These are phyloP conservation scores for Pseudogymnoascus verrucosus DNA, from an alignment of 2,329 filamentous ascomycete genomes.

Conservation along the genomic window DNA sequence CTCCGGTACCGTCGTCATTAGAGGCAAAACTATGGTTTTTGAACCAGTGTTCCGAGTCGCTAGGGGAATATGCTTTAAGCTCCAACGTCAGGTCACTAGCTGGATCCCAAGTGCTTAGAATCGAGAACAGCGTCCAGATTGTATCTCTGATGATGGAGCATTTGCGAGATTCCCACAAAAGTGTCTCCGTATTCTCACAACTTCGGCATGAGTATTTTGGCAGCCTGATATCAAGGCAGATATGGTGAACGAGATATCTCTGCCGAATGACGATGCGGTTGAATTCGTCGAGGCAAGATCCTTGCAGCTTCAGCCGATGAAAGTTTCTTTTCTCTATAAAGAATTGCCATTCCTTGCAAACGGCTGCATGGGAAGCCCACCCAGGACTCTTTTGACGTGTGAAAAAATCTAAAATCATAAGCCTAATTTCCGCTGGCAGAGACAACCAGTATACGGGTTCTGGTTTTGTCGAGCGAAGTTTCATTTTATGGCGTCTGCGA, in stretches of 20 bases:
- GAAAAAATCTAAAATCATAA: conserved; percentile 27
- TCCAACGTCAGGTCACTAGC: conserved; percentile 26
- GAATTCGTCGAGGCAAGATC: background rate
- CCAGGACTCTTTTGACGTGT: conserved; percentile 24
- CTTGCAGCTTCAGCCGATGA: background rate
- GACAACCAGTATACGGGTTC: background rate
- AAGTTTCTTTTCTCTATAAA: background rate
- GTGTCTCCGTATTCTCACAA: conserved; percentile 18
- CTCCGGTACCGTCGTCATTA: conserved; percentile 18
- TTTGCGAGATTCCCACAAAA: background rate
- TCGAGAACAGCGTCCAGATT: conserved; percentile 19
- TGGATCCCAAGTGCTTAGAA: conserved; percentile 27
- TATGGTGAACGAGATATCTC: conserved; percentile 24
- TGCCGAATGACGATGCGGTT: conserved; percentile 15
- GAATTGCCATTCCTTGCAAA: background rate
- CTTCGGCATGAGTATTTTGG: conserved; percentile 20
- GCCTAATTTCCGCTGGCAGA: conserved; percentile 25
- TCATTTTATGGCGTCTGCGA: background rate
- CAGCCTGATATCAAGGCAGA: conserved; percentile 27
- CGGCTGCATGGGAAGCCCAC: conserved; percentile 23
- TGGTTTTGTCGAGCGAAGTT: background rate
- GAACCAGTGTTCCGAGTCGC: conserved; percentile 31
- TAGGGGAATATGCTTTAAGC: conserved; percentile 29
- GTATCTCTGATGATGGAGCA: background rate
- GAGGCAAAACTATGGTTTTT: conserved; percentile 23